Conservation (phyloP, 2,329 filamentous ascomycete genomes). For the Drechslerella coelobrocha region DNA sequence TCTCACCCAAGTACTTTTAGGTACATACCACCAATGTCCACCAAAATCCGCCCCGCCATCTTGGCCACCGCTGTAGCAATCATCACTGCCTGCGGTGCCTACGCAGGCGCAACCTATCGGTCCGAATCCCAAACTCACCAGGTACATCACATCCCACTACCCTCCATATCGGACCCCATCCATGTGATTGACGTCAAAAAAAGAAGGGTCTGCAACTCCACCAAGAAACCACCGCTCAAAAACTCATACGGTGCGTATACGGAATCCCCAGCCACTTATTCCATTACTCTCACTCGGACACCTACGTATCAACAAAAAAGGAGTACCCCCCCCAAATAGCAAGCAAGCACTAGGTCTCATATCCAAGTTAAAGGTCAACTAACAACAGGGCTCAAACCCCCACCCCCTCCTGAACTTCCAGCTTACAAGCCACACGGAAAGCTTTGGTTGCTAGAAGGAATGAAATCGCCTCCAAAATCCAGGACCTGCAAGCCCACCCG, state of each 20-base stretch:
- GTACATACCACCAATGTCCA: too few relatives aligned
- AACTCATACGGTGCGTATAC: constrained; percentile 6
- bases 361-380: too few relatives aligned
- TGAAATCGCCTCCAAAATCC: constrained; percentile 35
- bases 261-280: neutral
- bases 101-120: constrained; percentile 25
- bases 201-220: constrained; percentile 8
- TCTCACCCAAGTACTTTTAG: too few relatives aligned
- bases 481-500: constrained; percentile 5
- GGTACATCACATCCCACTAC: constrained; percentile 1
- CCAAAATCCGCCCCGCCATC: constrained; percentile 11
- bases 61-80: constrained; percentile 23
- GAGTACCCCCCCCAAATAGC: too few relatives aligned
- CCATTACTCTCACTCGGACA: too few relatives aligned
- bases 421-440: constrained; percentile 23
- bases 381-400: too few relatives aligned
- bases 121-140: constrained; percentile 21
- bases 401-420: neutral
- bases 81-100: constrained; percentile 38
- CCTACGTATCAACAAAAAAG: too few relatives aligned
- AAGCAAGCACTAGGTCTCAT: too few relatives aligned
- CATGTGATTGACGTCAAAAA: neutral
- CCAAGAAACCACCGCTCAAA: constrained; percentile 8
- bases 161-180: neutral
- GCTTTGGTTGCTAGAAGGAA: constrained; percentile 23